Base-by-base conservation (phyloP, 305 asterid species). In the Rubia peregrina region DNA sequence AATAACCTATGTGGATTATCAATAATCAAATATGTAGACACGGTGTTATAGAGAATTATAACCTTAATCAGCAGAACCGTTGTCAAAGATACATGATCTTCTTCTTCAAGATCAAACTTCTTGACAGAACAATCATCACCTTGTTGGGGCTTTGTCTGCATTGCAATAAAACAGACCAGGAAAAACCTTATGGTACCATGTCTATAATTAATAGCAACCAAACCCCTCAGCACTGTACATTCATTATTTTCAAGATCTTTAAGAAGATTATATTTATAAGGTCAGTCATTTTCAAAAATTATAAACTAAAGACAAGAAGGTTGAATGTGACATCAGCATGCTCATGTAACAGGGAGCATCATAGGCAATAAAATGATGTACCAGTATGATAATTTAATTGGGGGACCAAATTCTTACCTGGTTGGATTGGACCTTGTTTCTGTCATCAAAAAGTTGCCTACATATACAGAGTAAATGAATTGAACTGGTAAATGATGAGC, bases 391-490 rank as follows among this genome's bases (percentile, higher is more conserved):
- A 40, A 61, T 17, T 19, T 53, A 63, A 22, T 10, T 19, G n/a
- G 17, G 36, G 4, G 1, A 65, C 41, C 12, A 7, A 42, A 22
- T 68, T 7, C 12, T 8, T 85, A 85, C 92, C 96, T 85, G 80
- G 76, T 79, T 81, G 66, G 81, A 48, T 64, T 69, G 75, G 66
- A 33, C 67, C 30, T 30, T 70, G 76, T 80, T 85, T 68, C 61
- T 80, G 75, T 72, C 85, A 63, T 74, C 78, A 53, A 81, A 85
- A 62, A 87, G 86, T 76, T 80, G 83, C 96, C 98, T 92, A 75
- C 71, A 78, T 73, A 62, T 17, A 60, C 10, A 21, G 44, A 43
- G 33, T 40, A 48, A 77, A 51, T 60, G 12, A 66, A 36, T 46
- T 48, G 40, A 56, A 40, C 80, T 73, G 79, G 78, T 78, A 66